Base-by-base conservation (phyloP, 1,284 basidiomycete species). In the Fomitopsis schrenkii region DNA sequence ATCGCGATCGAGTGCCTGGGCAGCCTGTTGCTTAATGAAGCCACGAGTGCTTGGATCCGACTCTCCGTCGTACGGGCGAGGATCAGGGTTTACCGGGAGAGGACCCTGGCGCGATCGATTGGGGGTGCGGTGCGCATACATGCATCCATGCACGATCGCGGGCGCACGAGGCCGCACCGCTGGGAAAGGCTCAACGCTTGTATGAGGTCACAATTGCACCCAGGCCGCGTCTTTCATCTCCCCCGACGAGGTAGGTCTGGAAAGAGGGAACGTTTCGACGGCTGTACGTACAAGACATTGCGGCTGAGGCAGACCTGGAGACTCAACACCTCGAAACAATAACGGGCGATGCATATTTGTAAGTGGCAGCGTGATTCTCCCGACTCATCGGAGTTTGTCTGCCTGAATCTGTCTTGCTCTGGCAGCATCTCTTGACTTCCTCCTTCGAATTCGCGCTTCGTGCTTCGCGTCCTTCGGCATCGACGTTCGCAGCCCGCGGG, bases 31-130 rank as follows among this genome's bases (percentile, higher is more conserved):
- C 48, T 50, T 54, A 54, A 54, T 54, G 52, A 54, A 54, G 48
- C 48, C 48, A 14, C 26, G 48, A 19, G 22, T 46, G 22, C 19
- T 26, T 46, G 50, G 9, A 28, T 38, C 30, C 33, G 50, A 53
- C 35, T 22, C 33, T 53, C n/a, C 50, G 30, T 19, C 9, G 52
- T 54, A 36, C 33, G 22, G 52, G 52, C 52, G 52, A 54, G 52
- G 52, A 54, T 54, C 52, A 54, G 52, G 52, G 52, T 54, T 38
- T 35, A 54, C 35, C 52, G 52, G 52, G 8, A 14, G 35, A 22
- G n/a, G 36, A 40, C 52, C 52, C 52, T 54, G 52, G n/a, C 19
- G 52, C 33, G 52, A 54, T 54, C 52, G 52, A 54, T 54, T 54
- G 52, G 52, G 35, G 19, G 52, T 30, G 52, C 52, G n/a, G 38